phyloP scores from a whole-genome alignment of 2,329 filamentous ascomycete genomes.

The Knoxdaviesia proteae region DNA sequence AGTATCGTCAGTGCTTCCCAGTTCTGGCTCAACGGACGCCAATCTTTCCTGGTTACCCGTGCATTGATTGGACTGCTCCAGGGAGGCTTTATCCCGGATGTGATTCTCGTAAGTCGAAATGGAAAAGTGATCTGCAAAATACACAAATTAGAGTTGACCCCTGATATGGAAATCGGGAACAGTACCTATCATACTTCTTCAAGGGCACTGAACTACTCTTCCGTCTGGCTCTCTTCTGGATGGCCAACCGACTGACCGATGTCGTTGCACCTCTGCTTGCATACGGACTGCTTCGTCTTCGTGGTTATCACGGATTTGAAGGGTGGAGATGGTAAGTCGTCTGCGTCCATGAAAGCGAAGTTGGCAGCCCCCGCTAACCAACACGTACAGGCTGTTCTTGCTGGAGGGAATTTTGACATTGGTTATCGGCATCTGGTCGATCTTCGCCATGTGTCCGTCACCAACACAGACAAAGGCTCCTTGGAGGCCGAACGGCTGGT shows the following conservation, averaged over 20 bases:
- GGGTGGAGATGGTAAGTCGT: constrained; percentile 8
- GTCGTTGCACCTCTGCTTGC: constrained; percentile 11
- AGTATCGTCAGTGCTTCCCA: constrained; percentile 14
- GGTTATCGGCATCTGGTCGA: constrained; percentile 9
- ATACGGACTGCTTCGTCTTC: constrained; percentile 10
- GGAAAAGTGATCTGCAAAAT: background rate
- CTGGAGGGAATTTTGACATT: constrained; percentile 7
- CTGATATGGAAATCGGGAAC: background rate
- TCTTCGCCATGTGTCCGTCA: constrained; percentile 12
- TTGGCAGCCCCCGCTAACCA: background rate
- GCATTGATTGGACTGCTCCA: constrained; percentile 19
- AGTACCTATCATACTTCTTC: constrained; percentile 10
- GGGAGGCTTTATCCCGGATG: constrained; percentile 23
- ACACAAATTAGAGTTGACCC: background rate
- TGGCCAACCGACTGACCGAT: constrained; percentile 9
- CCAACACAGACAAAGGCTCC: constrained; percentile 20
- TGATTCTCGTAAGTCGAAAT: constrained; percentile 1
- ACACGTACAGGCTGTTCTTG: constrained; percentile 5
- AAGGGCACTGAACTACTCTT: constrained; percentile 9
- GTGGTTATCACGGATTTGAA: constrained; percentile 8
- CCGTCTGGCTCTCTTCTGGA: constrained; percentile 10
- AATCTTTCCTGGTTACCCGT: constrained; percentile 17
- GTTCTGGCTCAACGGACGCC: constrained; percentile 17
- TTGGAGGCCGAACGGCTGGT: constrained; percentile 32
- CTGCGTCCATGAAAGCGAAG: background rate